These are phyloP conservation scores for Aaosphaeria arxii DNA, from an alignment of 2,329 filamentous ascomycete genomes.

Conservation along the genomic window DNA sequence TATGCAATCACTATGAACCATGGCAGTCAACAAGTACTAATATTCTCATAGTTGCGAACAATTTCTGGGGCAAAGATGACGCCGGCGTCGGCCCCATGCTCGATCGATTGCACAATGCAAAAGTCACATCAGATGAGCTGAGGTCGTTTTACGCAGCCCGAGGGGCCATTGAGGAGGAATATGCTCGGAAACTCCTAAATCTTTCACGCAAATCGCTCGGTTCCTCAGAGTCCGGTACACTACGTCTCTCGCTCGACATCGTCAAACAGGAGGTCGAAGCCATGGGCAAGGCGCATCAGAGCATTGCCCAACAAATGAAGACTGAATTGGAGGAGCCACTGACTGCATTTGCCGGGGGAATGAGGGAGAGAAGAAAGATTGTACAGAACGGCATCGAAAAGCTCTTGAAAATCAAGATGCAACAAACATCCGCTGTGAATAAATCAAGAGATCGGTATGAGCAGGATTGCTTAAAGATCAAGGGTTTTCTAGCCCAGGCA, in stretches of 20 bases:
- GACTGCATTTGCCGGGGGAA: constrained; percentile 83
- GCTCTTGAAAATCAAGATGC: constrained; percentile 85
- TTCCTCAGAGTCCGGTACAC: constrained; percentile 78
- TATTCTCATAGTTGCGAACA: constrained; percentile 78
- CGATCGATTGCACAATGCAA: constrained; percentile 91
- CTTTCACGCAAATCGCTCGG: constrained; percentile 86
- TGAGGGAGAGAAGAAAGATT: constrained; percentile 97
- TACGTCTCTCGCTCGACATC: constrained; percentile 81
- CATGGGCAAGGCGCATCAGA: constrained; percentile 91
- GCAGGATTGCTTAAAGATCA: constrained; percentile 97
- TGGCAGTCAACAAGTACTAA: constrained; percentile 24
- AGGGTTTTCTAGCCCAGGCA: constrained; percentile 95
- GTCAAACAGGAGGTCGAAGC: constrained; percentile 85
- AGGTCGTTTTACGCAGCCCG: constrained; percentile 91
- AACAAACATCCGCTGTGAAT: constrained; percentile 87
- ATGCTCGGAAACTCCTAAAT: constrained; percentile 81
- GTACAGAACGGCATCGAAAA: constrained; percentile 93
- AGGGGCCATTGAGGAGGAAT: constrained; percentile 94
- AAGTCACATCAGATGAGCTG: constrained; percentile 91
- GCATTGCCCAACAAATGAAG: constrained; percentile 91
- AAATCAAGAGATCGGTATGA: constrained; percentile 96
- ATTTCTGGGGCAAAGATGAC: constrained; percentile 99
- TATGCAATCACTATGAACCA: constrained; percentile 32
- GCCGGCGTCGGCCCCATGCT: constrained; percentile 88
- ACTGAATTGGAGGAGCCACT: constrained; percentile 92